A percentile compares a stretch with the other conserved stretches of the same genome.
Conservation (phyloP, 1,139 yeast genomes). For the Taphrina betulina region DNA sequence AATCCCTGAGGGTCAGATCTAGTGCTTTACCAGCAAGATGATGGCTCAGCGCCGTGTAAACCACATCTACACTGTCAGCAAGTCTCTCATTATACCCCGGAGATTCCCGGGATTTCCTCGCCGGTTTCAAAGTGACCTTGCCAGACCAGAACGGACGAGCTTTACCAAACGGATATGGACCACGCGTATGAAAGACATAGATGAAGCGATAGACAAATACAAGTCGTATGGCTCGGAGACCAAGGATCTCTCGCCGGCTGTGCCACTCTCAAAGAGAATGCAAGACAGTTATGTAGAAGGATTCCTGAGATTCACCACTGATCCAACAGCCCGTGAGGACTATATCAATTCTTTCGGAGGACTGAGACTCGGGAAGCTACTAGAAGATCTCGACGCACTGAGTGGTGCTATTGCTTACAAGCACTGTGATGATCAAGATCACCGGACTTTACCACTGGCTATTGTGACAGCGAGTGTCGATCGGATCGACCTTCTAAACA, state of each 20-base stretch:
- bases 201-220: slow-evolving; percentile 27
- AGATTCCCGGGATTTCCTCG: too few relatives aligned
- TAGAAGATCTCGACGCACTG: slow-evolving; percentile 85
- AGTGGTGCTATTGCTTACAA: slow-evolving; percentile 85
- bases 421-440: slow-evolving; percentile 86
- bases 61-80: too few relatives aligned
- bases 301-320: slow-evolving; percentile 22
- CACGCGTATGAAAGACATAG: slow-evolving; percentile 20
- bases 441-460: slow-evolving; percentile 47
- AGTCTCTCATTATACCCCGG: too few relatives aligned
- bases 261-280: slow-evolving; percentile 25
- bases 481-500: slow-evolving; percentile 80
- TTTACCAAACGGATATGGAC: slow-evolving; percentile 29
- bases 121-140: too few relatives aligned
- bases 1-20: too few relatives aligned
- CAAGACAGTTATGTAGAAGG: slow-evolving; percentile 30
- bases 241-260: background rate
- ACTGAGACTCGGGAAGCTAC: slow-evolving; percentile 65
- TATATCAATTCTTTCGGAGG: slow-evolving; percentile 31
- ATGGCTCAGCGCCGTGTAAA: too few relatives aligned
- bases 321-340: slow-evolving; percentile 25
- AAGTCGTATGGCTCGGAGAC: slow-evolving; percentile 13
- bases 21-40: too few relatives aligned
- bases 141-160: slow-evolving; percentile 27
- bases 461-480: slow-evolving; percentile 53